Evolutionary conservation across 352 stramenopile genomes (phyloP).

Genomic region (Blastocystis sp.): DNA sequence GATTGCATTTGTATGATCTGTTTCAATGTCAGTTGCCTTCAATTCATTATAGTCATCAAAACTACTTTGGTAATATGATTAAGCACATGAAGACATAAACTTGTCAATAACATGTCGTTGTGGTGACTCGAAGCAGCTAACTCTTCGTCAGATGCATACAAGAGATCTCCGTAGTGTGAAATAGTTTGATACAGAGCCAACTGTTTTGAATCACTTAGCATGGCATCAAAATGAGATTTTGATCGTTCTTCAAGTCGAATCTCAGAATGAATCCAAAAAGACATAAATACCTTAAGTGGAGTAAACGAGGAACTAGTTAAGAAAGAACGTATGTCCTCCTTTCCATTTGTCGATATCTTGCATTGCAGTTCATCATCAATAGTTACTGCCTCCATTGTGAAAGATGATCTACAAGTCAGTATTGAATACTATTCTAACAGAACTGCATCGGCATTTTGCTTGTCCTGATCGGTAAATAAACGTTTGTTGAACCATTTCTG

Average conservation of each 20-base stretch:
- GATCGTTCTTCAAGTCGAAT: background rate
- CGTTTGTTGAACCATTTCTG: slow-evolving; percentile 33
- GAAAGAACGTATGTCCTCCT: background rate
- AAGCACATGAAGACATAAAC: slow-evolving; percentile 47
- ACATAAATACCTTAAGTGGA: background rate
- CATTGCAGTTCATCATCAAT: slow-evolving; percentile 16
- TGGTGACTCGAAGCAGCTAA: background rate
- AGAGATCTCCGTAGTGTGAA: slow-evolving; percentile 46
- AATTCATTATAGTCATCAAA: too few relatives aligned
- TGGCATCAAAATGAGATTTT: background rate
- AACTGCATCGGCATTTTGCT: background rate
- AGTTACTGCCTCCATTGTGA: background rate
- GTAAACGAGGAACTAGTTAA: background rate
- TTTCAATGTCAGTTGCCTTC: slow-evolving; percentile 44
- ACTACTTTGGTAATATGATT: slow-evolving; percentile 57
- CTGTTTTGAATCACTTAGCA: background rate
- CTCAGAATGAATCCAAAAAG: background rate
- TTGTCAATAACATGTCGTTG: slow-evolving; percentile 10
- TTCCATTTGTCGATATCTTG: slow-evolving; percentile 28
- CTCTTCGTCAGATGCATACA: slow-evolving; percentile 34
- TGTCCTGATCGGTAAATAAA: background rate
- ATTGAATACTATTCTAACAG: background rate
- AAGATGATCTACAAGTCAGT: background rate
- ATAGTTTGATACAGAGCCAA: background rate
- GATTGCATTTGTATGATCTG: slow-evolving; percentile 4